Evolutionary conservation across 208 protist species (phyloP).

Genomic region (Porcisia deanei): DNA sequence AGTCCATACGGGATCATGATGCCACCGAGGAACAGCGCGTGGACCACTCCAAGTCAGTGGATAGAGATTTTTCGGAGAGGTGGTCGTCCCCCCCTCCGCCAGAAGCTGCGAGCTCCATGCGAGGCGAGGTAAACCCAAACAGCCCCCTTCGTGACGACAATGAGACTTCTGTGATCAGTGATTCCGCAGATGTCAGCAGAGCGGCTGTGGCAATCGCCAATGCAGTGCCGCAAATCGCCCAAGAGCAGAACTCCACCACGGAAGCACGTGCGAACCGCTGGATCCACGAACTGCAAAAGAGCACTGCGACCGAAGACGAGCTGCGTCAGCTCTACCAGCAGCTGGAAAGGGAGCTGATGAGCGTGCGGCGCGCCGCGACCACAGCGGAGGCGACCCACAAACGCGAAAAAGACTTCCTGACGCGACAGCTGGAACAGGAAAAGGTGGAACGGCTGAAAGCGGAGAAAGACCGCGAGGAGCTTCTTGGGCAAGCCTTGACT

Average conservation of each 20-base stretch:
- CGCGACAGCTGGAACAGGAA: slow-evolving; percentile 32
- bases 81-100: slow-evolving; percentile 1
- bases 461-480: slow-evolving; percentile 40
- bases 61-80: background rate
- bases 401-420: slow-evolving; percentile 32
- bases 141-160: background rate
- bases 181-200: background rate
- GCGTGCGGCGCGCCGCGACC: background rate
- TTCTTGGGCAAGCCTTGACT: slow-evolving; percentile 22
- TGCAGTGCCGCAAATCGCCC: slow-evolving; percentile 22
- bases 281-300: slow-evolving; percentile 11
- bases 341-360: slow-evolving; percentile 25
- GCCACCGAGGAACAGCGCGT: background rate
- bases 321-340: slow-evolving; percentile 18
- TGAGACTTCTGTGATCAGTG: background rate
- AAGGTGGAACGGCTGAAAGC: slow-evolving; percentile 16
- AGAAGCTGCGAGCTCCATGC: background rate
- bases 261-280: slow-evolving; percentile 11
- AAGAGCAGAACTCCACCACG: slow-evolving; percentile 9
- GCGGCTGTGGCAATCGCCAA: slow-evolving; percentile 13
- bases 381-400: slow-evolving; percentile 22
- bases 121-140: background rate
- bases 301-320: slow-evolving; percentile 9
- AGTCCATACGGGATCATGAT: background rate
- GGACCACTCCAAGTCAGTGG: background rate